A percentile compares a stretch with the other conserved stretches of the same genome.
Evolutionary conservation across 768 basidiomycete species (phyloP).

Genomic region (Lactifluus subvellereus): DNA sequence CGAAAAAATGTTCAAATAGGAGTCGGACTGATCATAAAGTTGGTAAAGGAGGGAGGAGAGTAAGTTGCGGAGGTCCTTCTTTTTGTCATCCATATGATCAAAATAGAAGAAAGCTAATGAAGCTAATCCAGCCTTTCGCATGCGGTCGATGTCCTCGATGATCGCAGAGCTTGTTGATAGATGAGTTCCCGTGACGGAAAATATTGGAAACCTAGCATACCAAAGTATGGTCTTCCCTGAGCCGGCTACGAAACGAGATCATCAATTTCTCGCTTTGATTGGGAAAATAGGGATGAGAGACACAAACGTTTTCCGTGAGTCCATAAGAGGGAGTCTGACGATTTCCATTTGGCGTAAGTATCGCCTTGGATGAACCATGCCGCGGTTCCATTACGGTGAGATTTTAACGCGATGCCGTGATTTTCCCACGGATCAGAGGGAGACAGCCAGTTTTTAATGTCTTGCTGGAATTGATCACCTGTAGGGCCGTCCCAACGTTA

Average conservation of each 20-base stretch:
- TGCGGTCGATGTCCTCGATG: no score
- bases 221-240: neutral
- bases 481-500: neutral
- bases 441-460: neutral
- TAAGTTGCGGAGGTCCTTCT: neutral
- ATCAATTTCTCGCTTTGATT: neutral
- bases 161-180: no score
- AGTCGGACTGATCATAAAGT: neutral
- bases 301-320: neutral
- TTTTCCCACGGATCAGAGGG: neutral
- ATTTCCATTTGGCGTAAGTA: neutral
- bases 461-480: neutral
- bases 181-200: neutral
- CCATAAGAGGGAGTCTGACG: slow-evolving; percentile 1
- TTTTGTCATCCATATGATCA: neutral
- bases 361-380: neutral
- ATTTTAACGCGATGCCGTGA: neutral
- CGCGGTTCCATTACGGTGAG: neutral
- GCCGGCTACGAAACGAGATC: neutral
- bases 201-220: neutral
- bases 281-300: neutral
- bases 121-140: no score
- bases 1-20: neutral
- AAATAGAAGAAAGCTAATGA: no score
- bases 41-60: neutral